A percentile compares a stretch with the other conserved stretches of the same genome.
Evolutionary conservation across 345 rosid species (phyloP).

Genomic region (Ceriops tagal): DNA sequence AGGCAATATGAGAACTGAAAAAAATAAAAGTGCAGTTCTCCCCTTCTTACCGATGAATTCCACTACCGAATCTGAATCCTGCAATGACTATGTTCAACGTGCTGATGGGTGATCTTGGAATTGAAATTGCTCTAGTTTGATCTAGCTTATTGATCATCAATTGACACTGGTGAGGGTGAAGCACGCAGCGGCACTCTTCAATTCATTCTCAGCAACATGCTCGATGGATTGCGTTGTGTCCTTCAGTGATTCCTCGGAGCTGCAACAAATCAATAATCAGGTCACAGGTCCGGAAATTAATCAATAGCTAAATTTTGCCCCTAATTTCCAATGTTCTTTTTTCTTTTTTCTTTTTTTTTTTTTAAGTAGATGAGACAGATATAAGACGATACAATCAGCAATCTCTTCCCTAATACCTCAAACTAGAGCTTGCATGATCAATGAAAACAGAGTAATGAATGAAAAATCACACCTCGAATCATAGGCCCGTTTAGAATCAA

Average conservation of each 20-base stretch:
- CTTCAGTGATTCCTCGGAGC: constrained; percentile 65
- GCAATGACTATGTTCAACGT: no score
- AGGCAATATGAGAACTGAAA: background rate
- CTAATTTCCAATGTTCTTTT: no score
- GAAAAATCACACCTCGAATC: constrained; percentile 45
- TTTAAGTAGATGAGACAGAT: no score
- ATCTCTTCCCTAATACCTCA: no score
- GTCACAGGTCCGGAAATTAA: no score
- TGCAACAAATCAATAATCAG: constrained; percentile 13
- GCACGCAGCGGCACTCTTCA: constrained; percentile 84
- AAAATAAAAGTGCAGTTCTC: background rate
- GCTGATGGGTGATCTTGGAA: background rate
- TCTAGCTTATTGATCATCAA: constrained; percentile 22
- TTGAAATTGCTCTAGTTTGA: constrained; percentile 8
- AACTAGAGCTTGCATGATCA: no score
- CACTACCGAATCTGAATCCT: background rate
- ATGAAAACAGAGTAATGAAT: no score
- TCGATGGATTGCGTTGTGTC: constrained; percentile 45
- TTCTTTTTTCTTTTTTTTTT: no score
- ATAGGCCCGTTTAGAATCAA: constrained; percentile 56
- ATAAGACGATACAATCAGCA: no score
- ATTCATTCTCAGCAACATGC: constrained; percentile 58
- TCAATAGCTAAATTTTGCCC: no score
- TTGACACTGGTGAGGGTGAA: constrained; percentile 79
- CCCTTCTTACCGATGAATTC: background rate